phyloP scores from a whole-genome alignment of 208 protist genomes.

The Wallacemonas sp. region DNA sequence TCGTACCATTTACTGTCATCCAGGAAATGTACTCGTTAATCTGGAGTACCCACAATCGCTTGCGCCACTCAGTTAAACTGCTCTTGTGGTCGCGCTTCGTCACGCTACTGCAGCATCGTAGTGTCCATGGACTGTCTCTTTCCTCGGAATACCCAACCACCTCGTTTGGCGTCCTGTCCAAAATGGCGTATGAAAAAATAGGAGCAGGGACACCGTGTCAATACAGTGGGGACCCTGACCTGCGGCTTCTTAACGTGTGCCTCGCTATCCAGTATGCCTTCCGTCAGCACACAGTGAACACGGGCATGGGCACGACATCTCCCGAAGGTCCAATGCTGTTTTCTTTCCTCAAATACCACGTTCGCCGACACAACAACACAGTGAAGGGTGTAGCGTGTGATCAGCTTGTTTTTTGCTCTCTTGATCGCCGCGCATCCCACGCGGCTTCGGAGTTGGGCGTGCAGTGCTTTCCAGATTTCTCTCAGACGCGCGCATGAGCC shows the following conservation, averaged over 20 bases:
- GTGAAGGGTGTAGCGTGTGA: slow-evolving; percentile 59
- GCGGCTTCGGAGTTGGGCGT: slow-evolving; percentile 63
- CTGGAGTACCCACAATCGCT: slow-evolving; percentile 41
- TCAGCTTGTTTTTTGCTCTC: slow-evolving; percentile 68
- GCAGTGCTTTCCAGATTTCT: slow-evolving; percentile 51
- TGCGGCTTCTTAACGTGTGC: slow-evolving; percentile 79
- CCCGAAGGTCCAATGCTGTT: slow-evolving; percentile 77
- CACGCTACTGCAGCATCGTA: slow-evolving; percentile 43
- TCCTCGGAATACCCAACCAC: slow-evolving; percentile 59
- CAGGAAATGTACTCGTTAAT: slow-evolving; percentile 65
- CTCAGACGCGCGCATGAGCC: too few relatives aligned
- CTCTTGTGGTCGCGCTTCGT: slow-evolving; percentile 77
- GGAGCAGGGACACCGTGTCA: slow-evolving; percentile 10
- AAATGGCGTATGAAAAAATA: slow-evolving; percentile 67
- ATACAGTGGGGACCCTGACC: slow-evolving; percentile 64
- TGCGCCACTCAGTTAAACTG: slow-evolving; percentile 38
- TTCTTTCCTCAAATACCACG: slow-evolving; percentile 83
- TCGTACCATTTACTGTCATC: slow-evolving; percentile 83
- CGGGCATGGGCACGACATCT: slow-evolving; percentile 33
- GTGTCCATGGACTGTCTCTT: slow-evolving; percentile 57
- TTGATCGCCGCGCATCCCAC: slow-evolving; percentile 68
- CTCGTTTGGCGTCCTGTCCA: slow-evolving; percentile 48
- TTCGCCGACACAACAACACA: slow-evolving; percentile 66
- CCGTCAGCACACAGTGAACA: slow-evolving; percentile 24
- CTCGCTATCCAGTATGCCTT: slow-evolving; percentile 68